These are phyloP conservation scores for Cladosporium sp. DNA, from an alignment of 2,329 filamentous ascomycete species.

Conservation along the genomic window DNA sequence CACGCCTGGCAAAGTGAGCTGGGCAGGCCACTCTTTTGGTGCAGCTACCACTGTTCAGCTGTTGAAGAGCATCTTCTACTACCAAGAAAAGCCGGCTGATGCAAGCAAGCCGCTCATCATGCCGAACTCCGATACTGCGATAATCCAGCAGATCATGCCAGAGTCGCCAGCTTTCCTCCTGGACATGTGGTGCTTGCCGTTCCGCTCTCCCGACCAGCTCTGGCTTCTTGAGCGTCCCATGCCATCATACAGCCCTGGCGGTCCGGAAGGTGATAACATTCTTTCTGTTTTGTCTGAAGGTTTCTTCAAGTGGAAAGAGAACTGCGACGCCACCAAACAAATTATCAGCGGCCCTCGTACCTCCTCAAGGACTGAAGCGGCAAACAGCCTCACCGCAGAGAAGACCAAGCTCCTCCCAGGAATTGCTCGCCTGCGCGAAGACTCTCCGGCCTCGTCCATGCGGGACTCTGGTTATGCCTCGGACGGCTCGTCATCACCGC, in stretches of 20 bases:
- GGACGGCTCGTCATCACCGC: conserved; percentile 20
- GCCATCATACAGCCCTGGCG: conserved; percentile 59
- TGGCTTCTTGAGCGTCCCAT: conserved; percentile 69
- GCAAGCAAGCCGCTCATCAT: conserved; percentile 58
- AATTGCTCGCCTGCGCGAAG: conserved; percentile 27
- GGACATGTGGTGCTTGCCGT: conserved; percentile 76
- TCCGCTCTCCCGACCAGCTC: conserved; percentile 58
- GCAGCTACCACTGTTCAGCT: conserved; percentile 71
- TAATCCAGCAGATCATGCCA: conserved; percentile 65
- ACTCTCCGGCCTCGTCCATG: conserved; percentile 23
- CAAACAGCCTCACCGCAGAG: conserved; percentile 20
- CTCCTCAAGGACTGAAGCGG: background rate
- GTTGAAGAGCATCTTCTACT: conserved; percentile 74
- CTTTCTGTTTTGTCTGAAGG: conserved; percentile 71
- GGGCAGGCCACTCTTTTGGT: conserved; percentile 78
- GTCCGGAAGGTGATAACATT: conserved; percentile 50
- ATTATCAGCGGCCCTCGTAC: conserved; percentile 44
- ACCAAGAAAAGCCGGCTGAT: conserved; percentile 30
- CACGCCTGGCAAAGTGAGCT: conserved; percentile 67
- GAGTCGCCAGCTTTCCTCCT: conserved; percentile 64
- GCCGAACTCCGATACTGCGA: conserved; percentile 51
- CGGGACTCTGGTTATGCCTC: conserved; percentile 31
- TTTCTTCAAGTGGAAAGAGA: conserved; percentile 74
- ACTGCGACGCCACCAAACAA: conserved; percentile 65
- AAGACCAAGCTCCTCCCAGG: conserved; percentile 25